A percentile compares a stretch with the other conserved stretches of the same genome.
Conservation (phyloP, 345 rosid species). For the Populus ilicifolia region DNA sequence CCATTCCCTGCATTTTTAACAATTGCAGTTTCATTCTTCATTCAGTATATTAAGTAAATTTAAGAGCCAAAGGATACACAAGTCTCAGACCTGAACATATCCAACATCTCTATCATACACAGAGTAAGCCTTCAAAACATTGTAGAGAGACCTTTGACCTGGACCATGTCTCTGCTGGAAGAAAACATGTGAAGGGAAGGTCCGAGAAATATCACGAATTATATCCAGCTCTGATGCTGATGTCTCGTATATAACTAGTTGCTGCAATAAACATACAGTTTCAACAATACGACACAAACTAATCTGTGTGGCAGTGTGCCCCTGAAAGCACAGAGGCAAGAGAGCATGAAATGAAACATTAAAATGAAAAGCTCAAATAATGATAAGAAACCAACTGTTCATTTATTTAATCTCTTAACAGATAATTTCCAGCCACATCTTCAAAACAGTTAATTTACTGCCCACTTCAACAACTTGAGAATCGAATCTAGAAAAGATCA, state of each 20-base stretch:
- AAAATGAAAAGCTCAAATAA: not conserved
- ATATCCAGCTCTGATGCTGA: conserved; percentile 91
- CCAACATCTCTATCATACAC: conserved; percentile 94
- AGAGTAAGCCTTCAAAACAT: conserved; percentile 95
- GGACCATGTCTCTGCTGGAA: conserved; percentile 99
- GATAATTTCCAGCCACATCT: not conserved
- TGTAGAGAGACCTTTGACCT: conserved; percentile 92
- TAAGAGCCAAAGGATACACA: not conserved
- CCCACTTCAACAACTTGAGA: not conserved
- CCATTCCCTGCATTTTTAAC: conserved; percentile 78
- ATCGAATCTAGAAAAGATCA: not conserved
- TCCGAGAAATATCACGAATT: conserved; percentile 89
- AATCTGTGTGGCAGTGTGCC: not conserved
- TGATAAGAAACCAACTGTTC: not conserved
- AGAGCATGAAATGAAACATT: not conserved
- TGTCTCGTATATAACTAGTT: conserved; percentile 83
- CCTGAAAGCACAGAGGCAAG: not conserved
- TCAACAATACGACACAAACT: not conserved
- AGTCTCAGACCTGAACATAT: conserved; percentile 78
- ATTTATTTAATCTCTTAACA: not conserved
- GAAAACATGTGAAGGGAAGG: conserved; percentile 94
- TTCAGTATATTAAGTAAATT: conserved; percentile 1
- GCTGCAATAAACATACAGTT: conserved; percentile 43
- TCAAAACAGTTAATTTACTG: not conserved
- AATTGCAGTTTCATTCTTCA: conserved; percentile 13